Evolutionary conservation across 2,329 filamentous ascomycete genomes (phyloP).

Genomic region (Rachicladosporium sp.): DNA sequence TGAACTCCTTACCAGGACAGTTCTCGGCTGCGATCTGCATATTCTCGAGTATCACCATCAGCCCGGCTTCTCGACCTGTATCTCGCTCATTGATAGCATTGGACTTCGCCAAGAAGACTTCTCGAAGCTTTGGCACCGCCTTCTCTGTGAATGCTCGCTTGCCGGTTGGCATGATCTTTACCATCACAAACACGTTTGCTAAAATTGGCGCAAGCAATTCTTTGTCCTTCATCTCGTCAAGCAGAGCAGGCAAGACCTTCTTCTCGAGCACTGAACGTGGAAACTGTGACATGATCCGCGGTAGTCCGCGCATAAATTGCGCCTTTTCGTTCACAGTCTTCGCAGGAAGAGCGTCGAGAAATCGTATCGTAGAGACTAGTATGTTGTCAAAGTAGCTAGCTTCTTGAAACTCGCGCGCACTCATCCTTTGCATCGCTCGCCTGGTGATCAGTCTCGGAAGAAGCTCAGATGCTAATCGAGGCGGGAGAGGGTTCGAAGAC

Average conservation of each 20-base stretch:
- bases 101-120: constrained; percentile 58
- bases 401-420: constrained; percentile 82
- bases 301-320: constrained; percentile 79
- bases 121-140: constrained; percentile 72
- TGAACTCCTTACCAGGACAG: constrained; percentile 83
- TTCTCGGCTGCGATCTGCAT: constrained; percentile 65
- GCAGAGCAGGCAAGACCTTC: constrained; percentile 75
- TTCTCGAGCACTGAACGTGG: constrained; percentile 88
- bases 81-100: constrained; percentile 56
- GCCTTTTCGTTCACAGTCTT: constrained; percentile 87
- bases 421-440: constrained; percentile 74
- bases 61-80: constrained; percentile 68
- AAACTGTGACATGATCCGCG: constrained; percentile 80
- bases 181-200: constrained; percentile 84
- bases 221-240: constrained; percentile 89
- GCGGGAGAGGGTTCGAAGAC: constrained; percentile 65
- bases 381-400: constrained; percentile 96
- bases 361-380: constrained; percentile 88
- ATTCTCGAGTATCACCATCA: constrained; percentile 85
- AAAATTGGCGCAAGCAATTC: constrained; percentile 76
- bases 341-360: constrained; percentile 78
- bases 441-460: constrained; percentile 78
- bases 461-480: constrained; percentile 61
- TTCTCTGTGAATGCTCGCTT: constrained; percentile 71
- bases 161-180: constrained; percentile 64